Base-by-base conservation (phyloP, 2,329 filamentous ascomycete genomes). In the Colletotrichum trifolii region DNA sequence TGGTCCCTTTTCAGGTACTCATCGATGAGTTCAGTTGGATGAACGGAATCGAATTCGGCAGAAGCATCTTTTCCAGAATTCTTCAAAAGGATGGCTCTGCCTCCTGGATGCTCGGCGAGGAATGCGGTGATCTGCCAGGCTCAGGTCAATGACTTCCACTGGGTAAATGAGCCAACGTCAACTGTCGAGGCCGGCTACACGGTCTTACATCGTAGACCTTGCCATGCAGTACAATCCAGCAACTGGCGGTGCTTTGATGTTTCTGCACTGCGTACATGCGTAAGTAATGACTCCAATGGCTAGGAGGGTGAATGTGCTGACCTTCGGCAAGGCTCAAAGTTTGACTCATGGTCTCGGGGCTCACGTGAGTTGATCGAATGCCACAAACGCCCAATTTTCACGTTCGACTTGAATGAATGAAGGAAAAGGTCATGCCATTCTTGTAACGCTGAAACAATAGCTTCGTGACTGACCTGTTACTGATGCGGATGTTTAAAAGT, bases 21-120 rank as follows among this genome's bases (percentile, higher is more conserved):
- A 77, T 96, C 91, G 49, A 96, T 82, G 1, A 88, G 93, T 34
- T 92, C 93, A 0, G 90, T 89, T 10, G 93, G 92, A 71, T 96
- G 93, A 65, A 96, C 89, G 1, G 92, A 92, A 73, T 96, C 92
- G 77, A 92, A 96, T 73, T 95, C 92, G 73, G 92, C 90, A 8
- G 93, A 96, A 48, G 92, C 92, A 79, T 96, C 92, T 70, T 85
- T 87, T 66, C 93, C 93, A 6, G 92, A 90, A 46, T 95, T 86
- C 76, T 92, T 88, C 50, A 96, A 83, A 69, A 96, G 94, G 70
- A 93, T 89, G 73, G 90, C 92, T 66, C 88, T 85, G 66, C 93
- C 93, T 57, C 93, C 93, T 0, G 93, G 93, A 72, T 96, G 93
- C 15, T 85, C 82, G 33, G 89, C 81, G 11, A 96, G 82, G 75